phyloP scores from a whole-genome alignment of 352 stramenopile species.

The Phytophthora colocasiae region DNA sequence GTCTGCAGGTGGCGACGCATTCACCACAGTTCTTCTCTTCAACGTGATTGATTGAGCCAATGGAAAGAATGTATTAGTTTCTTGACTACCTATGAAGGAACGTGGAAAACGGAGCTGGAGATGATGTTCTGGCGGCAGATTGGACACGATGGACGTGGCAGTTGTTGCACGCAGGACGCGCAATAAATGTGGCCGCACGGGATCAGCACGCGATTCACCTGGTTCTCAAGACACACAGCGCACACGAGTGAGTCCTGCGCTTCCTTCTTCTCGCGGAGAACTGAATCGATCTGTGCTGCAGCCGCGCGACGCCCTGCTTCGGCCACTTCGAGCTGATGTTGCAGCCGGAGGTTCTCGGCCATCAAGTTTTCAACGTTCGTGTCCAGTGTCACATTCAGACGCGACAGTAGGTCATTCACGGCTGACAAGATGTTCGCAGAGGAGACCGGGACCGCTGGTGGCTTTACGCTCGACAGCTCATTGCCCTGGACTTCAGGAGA shows the following conservation, averaged over 20 bases:
- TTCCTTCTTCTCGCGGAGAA: slow-evolving; percentile 78
- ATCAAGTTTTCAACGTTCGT: slow-evolving; percentile 72
- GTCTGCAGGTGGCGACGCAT: slow-evolving; percentile 16
- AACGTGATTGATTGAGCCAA: slow-evolving; percentile 8
- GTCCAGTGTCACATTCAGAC: slow-evolving; percentile 76
- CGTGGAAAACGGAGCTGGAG: slow-evolving; percentile 71
- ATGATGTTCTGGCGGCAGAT: slow-evolving; percentile 73
- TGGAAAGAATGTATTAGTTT: background rate
- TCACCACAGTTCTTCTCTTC: slow-evolving; percentile 34
- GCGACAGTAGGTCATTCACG: slow-evolving; percentile 77
- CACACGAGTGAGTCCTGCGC: slow-evolving; percentile 77
- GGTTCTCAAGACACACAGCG: slow-evolving; percentile 82
- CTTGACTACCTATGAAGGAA: slow-evolving; percentile 49
- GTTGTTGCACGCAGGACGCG: slow-evolving; percentile 59
- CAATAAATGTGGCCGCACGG: slow-evolving; percentile 89
- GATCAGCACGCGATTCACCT: slow-evolving; percentile 84
- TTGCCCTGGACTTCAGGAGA: slow-evolving; percentile 11
- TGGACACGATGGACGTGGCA: slow-evolving; percentile 72
- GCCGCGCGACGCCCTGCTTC: slow-evolving; percentile 68
- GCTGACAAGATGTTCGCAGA: slow-evolving; percentile 68
- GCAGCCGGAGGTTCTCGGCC: slow-evolving; percentile 66
- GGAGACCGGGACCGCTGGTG: slow-evolving; percentile 23
- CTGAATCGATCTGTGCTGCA: slow-evolving; percentile 70
- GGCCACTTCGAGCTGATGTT: slow-evolving; percentile 64
- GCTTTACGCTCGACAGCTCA: slow-evolving; percentile 8